Conservation (phyloP, 164 flowering plant species). For the Nymphaea colorata region DNA sequence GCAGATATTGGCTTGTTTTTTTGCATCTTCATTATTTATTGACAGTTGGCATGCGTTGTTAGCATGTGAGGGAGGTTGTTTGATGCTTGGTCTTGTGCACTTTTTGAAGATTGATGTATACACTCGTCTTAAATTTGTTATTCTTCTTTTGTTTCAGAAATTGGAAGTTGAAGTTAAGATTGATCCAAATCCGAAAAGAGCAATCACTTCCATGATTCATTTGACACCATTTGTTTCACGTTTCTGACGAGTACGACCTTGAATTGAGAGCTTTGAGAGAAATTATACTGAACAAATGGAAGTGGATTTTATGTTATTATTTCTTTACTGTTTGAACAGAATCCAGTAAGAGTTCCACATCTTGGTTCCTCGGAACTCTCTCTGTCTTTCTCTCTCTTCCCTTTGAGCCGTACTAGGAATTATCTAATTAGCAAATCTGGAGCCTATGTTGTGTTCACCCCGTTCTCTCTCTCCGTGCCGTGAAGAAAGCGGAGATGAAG, state of each 20-base stretch:
- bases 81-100: too few species aligned
- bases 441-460: constrained; percentile 47
- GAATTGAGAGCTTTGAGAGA: background rate
- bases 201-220: background rate
- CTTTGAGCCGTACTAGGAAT: background rate
- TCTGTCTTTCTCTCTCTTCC: background rate
- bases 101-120: background rate
- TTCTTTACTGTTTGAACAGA: background rate
- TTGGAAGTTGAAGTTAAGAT: background rate
- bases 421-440: constrained; percentile 33
- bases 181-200: background rate
- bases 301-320: background rate
- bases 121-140: background rate
- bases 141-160: background rate
- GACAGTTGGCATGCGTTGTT: too few species aligned
- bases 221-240: background rate
- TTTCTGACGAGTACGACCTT: background rate
- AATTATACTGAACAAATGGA: background rate
- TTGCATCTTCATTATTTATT: too few species aligned
- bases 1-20: too few species aligned
- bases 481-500: constrained; percentile 86
- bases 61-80: too few species aligned
- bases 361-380: background rate
- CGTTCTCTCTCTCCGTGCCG: constrained; percentile 56
- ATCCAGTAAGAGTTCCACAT: background rate